Evolutionary conservation across 129 eudicot species (phyloP).

Genomic region (Tagetes erecta): DNA sequence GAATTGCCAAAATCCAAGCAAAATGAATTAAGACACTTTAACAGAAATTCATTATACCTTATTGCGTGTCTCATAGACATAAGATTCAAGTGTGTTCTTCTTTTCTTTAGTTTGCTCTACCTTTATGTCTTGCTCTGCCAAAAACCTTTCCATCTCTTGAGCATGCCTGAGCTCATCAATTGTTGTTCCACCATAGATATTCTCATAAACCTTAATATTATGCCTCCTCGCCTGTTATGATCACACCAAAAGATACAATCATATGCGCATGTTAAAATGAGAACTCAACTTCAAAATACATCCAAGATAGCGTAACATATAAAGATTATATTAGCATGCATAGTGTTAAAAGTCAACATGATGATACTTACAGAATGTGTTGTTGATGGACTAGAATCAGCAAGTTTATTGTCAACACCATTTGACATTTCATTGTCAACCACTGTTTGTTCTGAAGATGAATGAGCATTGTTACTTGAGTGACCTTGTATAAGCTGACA

Average conservation of each 20-base stretch:
- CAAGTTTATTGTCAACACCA: slow-evolving; percentile 33
- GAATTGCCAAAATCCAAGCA: not conserved
- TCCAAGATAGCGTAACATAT: slow-evolving; percentile 6
- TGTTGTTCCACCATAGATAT: slow-evolving; percentile 53
- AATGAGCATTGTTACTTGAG: slow-evolving; percentile 36
- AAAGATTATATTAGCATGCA: not conserved
- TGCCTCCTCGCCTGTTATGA: slow-evolving; percentile 46
- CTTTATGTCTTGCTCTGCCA: slow-evolving; percentile 71
- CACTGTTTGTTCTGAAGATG: slow-evolving; percentile 45
- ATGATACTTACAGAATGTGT: slow-evolving; percentile 44
- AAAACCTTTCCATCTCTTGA: slow-evolving; percentile 60
- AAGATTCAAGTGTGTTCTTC: slow-evolving; percentile 86
- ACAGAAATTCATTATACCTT: slow-evolving; percentile 49
- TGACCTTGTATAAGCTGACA: slow-evolving; percentile 58
- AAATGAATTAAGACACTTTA: not conserved
- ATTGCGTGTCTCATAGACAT: slow-evolving; percentile 88
- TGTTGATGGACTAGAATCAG: slow-evolving; percentile 34
- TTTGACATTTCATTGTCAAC: slow-evolving; percentile 37
- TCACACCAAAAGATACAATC: slow-evolving; percentile 13
- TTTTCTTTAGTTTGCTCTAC: slow-evolving; percentile 92
- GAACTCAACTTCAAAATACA: slow-evolving; percentile 7
- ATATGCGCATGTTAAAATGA: slow-evolving; percentile 4
- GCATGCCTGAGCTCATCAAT: slow-evolving; percentile 52
- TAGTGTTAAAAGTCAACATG: not conserved
- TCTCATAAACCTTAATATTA: slow-evolving; percentile 50